Base-by-base conservation (phyloP, 495 filamentous ascomycete genomes). In the Parmelia sp. region DNA sequence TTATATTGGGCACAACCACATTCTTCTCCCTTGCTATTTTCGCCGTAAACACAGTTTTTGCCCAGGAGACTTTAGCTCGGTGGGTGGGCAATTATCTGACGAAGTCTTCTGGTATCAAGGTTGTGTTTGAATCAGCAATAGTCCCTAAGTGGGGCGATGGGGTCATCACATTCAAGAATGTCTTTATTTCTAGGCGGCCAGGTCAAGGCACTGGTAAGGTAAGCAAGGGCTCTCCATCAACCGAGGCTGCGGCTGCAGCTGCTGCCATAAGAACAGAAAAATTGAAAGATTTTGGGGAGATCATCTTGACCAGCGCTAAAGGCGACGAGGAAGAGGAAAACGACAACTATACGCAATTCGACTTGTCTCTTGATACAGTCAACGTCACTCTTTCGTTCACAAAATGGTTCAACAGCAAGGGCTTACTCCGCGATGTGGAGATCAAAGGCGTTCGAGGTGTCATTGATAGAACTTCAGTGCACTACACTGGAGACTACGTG, bases 371-470 rank as follows among this genome's bases (percentile, higher is more conserved):
- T 58, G 90, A 96, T 62, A 93, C 90, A 0, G 91, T 98, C 57
- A 96, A 97, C 69, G 95, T 98, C 33, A 97, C 93, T 0, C 75
- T 98, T n/a, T 98, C 94, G 0, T 97, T 98, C 68, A 82, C 90
- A 4, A 96, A 96, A 70, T 98, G 94, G 94, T 90, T 96, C 80
- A 97, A 96, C 69, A 93, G 94, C 29, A 96, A 92, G 76, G 94
- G 94, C 0, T 83, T 96, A 5, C 82, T 98, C 19, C 86, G 88
- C 67, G 89, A 96, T 76, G 94, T 97, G 51, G 91, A 96, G 71
- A 86, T 98, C 17, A 92, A 90, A 70, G 94, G 94, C 19, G 89
- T 98, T n/a, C 86, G 94, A 62, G 94, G 94, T n/a, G 91, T 97
- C 19, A 81, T 98, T 37, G 94, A 98, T 73, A 84, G 93, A 65